Evolutionary conservation across 768 basidiomycete species (phyloP).

Genomic region (Hydnomerulius pinastri): DNA sequence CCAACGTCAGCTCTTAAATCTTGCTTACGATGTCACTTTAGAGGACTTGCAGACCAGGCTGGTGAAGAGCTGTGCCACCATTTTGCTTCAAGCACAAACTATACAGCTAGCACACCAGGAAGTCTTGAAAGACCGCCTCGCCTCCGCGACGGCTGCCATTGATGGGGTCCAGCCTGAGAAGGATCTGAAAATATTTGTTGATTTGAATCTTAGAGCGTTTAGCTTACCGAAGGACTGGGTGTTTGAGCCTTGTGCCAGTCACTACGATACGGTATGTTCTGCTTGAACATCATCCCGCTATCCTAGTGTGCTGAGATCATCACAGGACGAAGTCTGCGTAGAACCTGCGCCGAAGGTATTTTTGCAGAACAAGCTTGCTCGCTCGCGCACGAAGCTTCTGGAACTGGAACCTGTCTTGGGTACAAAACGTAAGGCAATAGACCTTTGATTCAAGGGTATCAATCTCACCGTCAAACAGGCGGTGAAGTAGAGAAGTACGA

Average conservation of each 20-base stretch:
- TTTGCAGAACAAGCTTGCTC: constrained; percentile 75
- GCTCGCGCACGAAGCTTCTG: constrained; percentile 58
- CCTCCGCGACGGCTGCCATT: constrained; percentile 48
- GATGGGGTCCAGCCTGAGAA: constrained; percentile 51
- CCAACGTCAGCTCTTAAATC: not conserved
- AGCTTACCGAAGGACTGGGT: constrained; percentile 62
- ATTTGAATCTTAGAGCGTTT: constrained; percentile 70
- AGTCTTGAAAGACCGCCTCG: constrained; percentile 50
- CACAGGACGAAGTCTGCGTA: constrained; percentile 49
- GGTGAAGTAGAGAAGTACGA: constrained; percentile 54
- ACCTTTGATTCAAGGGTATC: not conserved
- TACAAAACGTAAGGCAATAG: constrained; percentile 55
- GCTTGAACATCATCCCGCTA: not conserved
- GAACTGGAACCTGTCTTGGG: constrained; percentile 61
- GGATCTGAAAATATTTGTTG: constrained; percentile 74
- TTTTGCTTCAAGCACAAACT: constrained; percentile 60
- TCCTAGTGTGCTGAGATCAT: constrained; percentile 3
- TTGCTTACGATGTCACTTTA: constrained; percentile 28
- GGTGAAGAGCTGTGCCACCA: constrained; percentile 51
- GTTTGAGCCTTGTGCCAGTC: constrained; percentile 73
- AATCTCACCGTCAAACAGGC: constrained; percentile 37
- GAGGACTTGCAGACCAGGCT: constrained; percentile 73
- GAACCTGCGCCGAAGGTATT: constrained; percentile 75
- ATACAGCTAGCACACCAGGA: constrained; percentile 64
- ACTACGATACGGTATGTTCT: constrained; percentile 72